A percentile compares a stretch with the other conserved stretches of the same genome.
Evolutionary conservation across 1,284 basidiomycete species (phyloP).

Genomic region (Trametes versicolor): DNA sequence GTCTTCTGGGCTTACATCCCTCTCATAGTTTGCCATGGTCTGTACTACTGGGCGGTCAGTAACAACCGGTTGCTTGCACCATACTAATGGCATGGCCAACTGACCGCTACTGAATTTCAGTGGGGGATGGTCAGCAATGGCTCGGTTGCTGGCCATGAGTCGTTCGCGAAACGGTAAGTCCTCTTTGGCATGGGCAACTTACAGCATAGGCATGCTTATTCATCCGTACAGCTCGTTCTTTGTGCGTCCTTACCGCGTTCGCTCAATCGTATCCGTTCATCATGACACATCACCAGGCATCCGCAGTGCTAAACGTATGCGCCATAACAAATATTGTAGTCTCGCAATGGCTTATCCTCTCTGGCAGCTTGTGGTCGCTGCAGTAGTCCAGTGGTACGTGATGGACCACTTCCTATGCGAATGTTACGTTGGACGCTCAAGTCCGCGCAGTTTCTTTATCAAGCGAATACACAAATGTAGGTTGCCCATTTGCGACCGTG

Average conservation of each 20-base stretch:
- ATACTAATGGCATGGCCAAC: background rate
- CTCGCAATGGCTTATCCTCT: background rate
- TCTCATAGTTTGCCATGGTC: constrained; percentile 29
- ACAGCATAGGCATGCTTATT: background rate
- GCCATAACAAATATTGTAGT: background rate
- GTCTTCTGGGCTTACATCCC: background rate
- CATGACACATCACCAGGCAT: background rate
- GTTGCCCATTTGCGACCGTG: background rate
- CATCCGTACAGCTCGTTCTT: constrained; percentile 24
- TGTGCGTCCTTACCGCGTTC: constrained; percentile 8
- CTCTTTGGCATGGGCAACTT: too few relatives aligned
- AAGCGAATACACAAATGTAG: constrained; percentile 33
- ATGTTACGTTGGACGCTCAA: background rate
- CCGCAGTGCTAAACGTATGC: constrained; percentile 28
- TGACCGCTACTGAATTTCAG: background rate
- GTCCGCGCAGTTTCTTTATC: constrained; percentile 28
- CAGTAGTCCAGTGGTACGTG: constrained; percentile 29
- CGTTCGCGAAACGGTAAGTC: constrained; percentile 26
- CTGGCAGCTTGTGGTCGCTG: constrained; percentile 29
- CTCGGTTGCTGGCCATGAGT: constrained; percentile 12
- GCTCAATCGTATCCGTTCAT: background rate
- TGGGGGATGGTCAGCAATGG: constrained; percentile 7
- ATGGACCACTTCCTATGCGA: too few relatives aligned
- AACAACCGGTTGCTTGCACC: background rate
- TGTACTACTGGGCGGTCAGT: constrained; percentile 35